Conservation (phyloP, 1,139 yeast genomes). For the Blastobotrys aristatus region DNA sequence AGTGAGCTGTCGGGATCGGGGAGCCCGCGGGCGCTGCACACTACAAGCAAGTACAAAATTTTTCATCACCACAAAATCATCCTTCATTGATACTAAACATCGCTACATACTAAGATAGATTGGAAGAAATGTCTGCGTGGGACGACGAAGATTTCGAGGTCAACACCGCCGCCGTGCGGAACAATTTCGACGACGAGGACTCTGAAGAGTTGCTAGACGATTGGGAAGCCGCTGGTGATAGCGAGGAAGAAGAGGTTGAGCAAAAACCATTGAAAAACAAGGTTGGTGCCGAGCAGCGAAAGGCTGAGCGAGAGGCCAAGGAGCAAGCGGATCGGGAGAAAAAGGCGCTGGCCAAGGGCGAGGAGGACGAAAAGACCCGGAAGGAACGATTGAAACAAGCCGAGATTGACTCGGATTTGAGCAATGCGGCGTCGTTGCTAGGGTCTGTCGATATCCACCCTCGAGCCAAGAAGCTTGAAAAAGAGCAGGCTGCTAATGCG, state of each 20-base stretch:
- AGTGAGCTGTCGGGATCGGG: no score
- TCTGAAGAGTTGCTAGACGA: conserved; percentile 73
- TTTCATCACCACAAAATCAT: no score
- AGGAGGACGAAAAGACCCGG: conserved; percentile 47
- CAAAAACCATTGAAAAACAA: conserved; percentile 37
- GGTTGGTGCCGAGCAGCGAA: conserved; percentile 33
- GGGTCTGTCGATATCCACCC: conserved; percentile 63
- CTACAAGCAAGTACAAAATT: no score
- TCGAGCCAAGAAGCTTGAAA: conserved; percentile 41
- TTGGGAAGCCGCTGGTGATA: conserved; percentile 61
- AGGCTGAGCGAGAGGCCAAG: conserved; percentile 37
- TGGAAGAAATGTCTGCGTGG: conserved; percentile 15
- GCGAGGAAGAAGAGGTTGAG: conserved; percentile 36
- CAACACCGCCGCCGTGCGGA: conserved; percentile 63
- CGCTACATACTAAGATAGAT: no score
- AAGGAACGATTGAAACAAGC: conserved; percentile 71
- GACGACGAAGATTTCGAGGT: conserved; percentile 79
- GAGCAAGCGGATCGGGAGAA: conserved; percentile 37
- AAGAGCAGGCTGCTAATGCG: conserved; percentile 57
- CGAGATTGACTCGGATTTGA: conserved; percentile 78
- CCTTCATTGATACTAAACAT: no score
- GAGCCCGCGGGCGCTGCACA: no score
- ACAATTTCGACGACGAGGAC: conserved; percentile 82
- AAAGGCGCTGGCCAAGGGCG: conserved; percentile 35
- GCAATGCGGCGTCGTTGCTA: conserved; percentile 87